Conservation (phyloP, 2,329 filamentous ascomycete genomes). For the Aspergillus caelatus region DNA sequence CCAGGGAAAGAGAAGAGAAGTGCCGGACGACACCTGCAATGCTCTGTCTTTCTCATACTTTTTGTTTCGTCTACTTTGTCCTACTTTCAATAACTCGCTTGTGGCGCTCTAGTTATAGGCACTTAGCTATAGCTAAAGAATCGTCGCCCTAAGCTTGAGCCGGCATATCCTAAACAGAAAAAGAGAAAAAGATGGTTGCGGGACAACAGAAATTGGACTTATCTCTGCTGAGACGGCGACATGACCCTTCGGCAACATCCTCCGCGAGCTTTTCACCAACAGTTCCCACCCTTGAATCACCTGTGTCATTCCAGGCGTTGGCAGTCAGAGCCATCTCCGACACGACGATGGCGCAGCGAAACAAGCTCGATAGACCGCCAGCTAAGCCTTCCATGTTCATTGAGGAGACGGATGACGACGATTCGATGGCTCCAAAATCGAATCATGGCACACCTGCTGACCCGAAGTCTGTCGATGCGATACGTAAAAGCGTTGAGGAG, state of each 20-base stretch:
- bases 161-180: neutral
- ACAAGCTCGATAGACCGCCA: constrained; percentile 20
- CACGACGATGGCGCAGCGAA: constrained; percentile 21
- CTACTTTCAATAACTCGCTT: neutral
- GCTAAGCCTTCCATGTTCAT: constrained; percentile 28
- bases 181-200: constrained; percentile 13
- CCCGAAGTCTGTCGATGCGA: constrained; percentile 15
- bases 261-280: constrained; percentile 21
- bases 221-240: constrained; percentile 21
- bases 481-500: constrained; percentile 20
- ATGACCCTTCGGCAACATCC: constrained; percentile 21
- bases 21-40: neutral
- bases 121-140: neutral
- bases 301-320: constrained; percentile 22
- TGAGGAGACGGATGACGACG: constrained; percentile 31
- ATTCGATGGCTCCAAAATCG: constrained; percentile 17
- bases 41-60: neutral
- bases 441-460: constrained; percentile 18
- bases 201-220: constrained; percentile 21
- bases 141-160: neutral
- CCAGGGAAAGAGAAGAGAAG: neutral
- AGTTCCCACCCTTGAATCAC: constrained; percentile 24
- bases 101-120: neutral
- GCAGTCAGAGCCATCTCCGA: constrained; percentile 19
- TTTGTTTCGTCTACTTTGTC: neutral